Percentiles rank a stretch among this genome's conserved stretches.
These are phyloP conservation scores for Trichoderma koningii DNA, from an alignment of 2,329 filamentous ascomycete genomes.

Conservation along the genomic window DNA sequence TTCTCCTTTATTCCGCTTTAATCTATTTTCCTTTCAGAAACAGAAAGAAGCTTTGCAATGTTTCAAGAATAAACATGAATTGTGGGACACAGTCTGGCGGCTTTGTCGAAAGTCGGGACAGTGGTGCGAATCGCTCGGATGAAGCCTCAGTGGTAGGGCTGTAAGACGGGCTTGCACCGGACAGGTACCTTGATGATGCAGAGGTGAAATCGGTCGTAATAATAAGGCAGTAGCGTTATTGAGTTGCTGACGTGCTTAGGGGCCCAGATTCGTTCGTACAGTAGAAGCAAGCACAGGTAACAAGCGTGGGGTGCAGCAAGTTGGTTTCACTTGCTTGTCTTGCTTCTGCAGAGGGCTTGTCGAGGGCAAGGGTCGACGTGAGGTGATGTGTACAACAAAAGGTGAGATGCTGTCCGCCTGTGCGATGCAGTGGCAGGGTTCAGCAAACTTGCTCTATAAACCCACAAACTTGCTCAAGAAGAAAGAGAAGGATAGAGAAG, in stretches of 20 bases:
- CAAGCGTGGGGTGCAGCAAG: neutral
- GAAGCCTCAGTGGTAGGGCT: constrained; percentile 17
- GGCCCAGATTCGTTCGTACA: constrained; percentile 12
- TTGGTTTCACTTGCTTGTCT: neutral
- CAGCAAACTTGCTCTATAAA: neutral
- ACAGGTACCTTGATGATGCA: neutral
- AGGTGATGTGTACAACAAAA: neutral
- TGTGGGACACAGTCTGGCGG: neutral
- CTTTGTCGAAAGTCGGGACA: constrained; percentile 3
- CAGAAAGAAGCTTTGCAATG: no score
- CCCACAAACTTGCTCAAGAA: neutral
- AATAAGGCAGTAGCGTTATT: neutral
- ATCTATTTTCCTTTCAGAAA: neutral
- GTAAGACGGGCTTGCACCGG: constrained; percentile 9
- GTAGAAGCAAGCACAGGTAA: neutral
- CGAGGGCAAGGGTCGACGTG: constrained; percentile 3
- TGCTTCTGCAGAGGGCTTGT: neutral
- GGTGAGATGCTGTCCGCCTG: neutral
- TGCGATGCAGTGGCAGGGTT: neutral
- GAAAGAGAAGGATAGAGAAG: neutral
- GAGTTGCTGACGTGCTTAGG: constrained; percentile 22
- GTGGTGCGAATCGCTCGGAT: constrained; percentile 5
- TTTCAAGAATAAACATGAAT: no score
- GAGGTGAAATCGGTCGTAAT: no score
- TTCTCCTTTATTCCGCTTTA: neutral